Percentiles rank a stretch among this genome's conserved stretches.
phyloP scores from a whole-genome alignment of 805 yeast genomes.

The Kodamaea restingae region DNA sequence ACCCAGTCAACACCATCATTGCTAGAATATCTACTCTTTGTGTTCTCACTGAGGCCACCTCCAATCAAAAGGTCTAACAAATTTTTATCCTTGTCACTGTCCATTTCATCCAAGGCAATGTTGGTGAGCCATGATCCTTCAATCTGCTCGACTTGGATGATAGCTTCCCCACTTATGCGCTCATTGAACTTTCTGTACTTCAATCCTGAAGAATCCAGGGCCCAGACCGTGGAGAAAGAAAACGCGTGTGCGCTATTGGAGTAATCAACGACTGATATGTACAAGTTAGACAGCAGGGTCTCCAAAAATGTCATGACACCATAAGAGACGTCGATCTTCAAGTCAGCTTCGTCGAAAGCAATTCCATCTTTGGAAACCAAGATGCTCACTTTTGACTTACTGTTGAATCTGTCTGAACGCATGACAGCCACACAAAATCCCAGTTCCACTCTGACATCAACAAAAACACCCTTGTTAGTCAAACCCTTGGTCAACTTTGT shows the following conservation, averaged over 20 bases:
- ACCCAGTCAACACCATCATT: constrained; percentile 57
- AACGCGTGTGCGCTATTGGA: constrained; percentile 11
- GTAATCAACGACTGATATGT: constrained; percentile 24
- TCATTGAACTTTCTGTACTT: constrained; percentile 44
- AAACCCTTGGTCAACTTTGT: constrained; percentile 25
- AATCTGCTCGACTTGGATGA: constrained; percentile 45
- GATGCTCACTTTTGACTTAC: constrained; percentile 34
- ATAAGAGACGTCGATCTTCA: constrained; percentile 32
- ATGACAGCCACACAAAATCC: constrained; percentile 40
- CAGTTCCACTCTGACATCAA: constrained; percentile 34
- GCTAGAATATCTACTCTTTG: constrained; percentile 39
- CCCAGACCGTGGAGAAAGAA: constrained; percentile 34
- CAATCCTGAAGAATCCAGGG: constrained; percentile 59
- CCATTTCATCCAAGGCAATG: constrained; percentile 18
- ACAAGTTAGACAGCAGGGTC: constrained; percentile 33
- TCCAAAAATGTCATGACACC: constrained; percentile 40
- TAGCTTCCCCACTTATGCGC: constrained; percentile 38
- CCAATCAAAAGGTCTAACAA: constrained; percentile 28
- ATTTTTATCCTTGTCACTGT: constrained; percentile 10
- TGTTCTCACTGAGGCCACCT: constrained; percentile 11
- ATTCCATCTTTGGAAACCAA: constrained; percentile 47
- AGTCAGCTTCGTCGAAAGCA: constrained; percentile 36
- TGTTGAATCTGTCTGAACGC: constrained; percentile 41
- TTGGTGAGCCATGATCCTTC: constrained; percentile 64
- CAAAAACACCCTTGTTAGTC: constrained; percentile 24